Conservation (phyloP, 176 grass and related monocot genomes). For the Musa itinerans region DNA sequence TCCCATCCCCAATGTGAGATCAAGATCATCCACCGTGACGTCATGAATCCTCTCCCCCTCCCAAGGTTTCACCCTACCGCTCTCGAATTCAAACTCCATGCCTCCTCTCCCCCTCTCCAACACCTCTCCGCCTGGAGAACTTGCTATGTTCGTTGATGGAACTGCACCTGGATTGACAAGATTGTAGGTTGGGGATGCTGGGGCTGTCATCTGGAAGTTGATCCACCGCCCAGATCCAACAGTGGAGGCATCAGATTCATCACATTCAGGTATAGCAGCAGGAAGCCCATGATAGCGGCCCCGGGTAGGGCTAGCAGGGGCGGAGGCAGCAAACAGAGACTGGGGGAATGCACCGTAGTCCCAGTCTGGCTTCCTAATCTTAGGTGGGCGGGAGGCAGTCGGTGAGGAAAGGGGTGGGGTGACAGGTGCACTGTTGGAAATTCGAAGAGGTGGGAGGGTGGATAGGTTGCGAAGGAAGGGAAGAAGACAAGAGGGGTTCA, state of each 20-base stretch:
- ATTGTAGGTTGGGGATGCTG: conserved; percentile 77
- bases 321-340: conserved; percentile 68
- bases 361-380: conserved; percentile 60
- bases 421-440: conserved; percentile 84
- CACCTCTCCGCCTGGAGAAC: conserved; percentile 25
- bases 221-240: conserved; percentile 73
- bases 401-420: conserved; percentile 91
- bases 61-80: conserved; percentile 66
- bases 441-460: conserved; percentile 66
- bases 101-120: conserved; percentile 18
- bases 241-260: conserved; percentile 71
- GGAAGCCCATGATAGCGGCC: conserved; percentile 40
- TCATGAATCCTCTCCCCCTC: conserved; percentile 94
- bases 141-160: conserved; percentile 21
- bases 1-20: conserved; percentile 42
- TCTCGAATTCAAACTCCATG: conserved; percentile 81
- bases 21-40: conserved; percentile 74
- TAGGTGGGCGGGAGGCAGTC: conserved; percentile 57
- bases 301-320: conserved; percentile 66
- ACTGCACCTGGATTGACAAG: conserved; percentile 42
- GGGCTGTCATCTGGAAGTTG: conserved; percentile 85
- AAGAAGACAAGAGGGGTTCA: conserved; percentile 51
- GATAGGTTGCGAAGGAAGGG: conserved; percentile 78
- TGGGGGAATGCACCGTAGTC: conserved; percentile 56
- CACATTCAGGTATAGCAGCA: conserved; percentile 85